These are phyloP conservation scores for Microascus cirrosus DNA, from an alignment of 2,329 filamentous ascomycete species.

Conservation along the genomic window DNA sequence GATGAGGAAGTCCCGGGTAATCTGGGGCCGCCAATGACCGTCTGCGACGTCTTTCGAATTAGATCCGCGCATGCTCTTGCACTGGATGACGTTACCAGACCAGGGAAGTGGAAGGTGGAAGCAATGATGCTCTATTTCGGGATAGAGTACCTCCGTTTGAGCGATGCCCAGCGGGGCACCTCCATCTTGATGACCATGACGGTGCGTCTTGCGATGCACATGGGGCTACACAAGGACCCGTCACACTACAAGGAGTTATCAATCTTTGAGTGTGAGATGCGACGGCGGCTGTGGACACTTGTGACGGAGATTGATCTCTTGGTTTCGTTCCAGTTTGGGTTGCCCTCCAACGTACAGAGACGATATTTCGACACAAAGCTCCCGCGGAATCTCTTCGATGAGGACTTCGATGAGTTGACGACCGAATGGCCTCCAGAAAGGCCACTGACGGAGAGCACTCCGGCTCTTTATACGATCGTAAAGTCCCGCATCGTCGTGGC, in stretches of 20 bases:
- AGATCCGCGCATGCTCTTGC: constrained; percentile 16
- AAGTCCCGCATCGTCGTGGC: constrained; percentile 14
- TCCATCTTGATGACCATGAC: constrained; percentile 15
- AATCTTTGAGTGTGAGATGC: constrained; percentile 36
- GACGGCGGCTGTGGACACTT: constrained; percentile 44
- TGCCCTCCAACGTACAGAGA: constrained; percentile 37
- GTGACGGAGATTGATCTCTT: constrained; percentile 41
- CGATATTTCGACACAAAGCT: constrained; percentile 32
- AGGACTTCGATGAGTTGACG: constrained; percentile 38
- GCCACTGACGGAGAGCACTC: constrained; percentile 28
- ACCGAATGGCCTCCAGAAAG: constrained; percentile 28
- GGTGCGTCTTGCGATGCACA: constrained; percentile 34
- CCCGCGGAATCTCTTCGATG: constrained; percentile 34
- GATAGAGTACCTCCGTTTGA: constrained; percentile 14
- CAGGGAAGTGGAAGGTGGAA: constrained; percentile 13
- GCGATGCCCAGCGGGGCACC: constrained; percentile 13
- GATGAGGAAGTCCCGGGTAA: constrained; percentile 10
- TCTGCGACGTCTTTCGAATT: constrained; percentile 13
- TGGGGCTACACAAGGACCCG: constrained; percentile 49
- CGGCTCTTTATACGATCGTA: constrained; percentile 26
- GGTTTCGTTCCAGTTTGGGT: constrained; percentile 39
- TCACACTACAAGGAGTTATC: constrained; percentile 34
- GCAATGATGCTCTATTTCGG: constrained; percentile 16
- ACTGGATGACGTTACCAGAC: constrained; percentile 17
- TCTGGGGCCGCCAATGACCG: constrained; percentile 10